A percentile compares a stretch with the other conserved stretches of the same genome.
Conservation (phyloP, 2,329 filamentous ascomycete species). For the Myriosclerotinia duriaeana region DNA sequence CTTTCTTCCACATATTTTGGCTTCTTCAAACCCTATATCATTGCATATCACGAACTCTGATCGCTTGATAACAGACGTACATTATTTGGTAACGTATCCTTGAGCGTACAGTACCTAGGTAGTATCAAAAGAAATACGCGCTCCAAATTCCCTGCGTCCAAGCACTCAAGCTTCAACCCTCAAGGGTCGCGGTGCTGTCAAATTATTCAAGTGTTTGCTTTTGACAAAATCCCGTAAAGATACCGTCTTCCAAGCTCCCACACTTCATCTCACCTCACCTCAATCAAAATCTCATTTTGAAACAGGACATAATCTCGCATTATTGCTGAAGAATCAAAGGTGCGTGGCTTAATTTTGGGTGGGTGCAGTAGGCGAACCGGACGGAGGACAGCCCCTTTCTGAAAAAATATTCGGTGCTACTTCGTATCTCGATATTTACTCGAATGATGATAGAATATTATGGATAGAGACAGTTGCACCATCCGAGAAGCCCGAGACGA, state of each 20-base stretch:
- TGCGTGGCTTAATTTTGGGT: not conserved
- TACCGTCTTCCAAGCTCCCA: too few species aligned
- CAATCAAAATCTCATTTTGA: too few species aligned
- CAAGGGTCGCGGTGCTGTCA: not conserved
- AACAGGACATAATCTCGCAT: not conserved
- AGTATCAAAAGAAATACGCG: not conserved
- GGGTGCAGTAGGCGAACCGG: not conserved
- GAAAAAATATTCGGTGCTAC: not conserved
- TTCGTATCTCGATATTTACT: not conserved
- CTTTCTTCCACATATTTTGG: not conserved
- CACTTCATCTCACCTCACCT: too few species aligned
- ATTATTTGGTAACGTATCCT: not conserved
- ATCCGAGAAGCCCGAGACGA: not conserved
- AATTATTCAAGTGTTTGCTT: conserved; percentile 13
- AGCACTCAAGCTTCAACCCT: not conserved
- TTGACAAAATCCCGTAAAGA: not conserved
- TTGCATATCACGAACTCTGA: not conserved
- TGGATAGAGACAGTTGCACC: not conserved
- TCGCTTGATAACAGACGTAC: not conserved
- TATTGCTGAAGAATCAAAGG: not conserved
- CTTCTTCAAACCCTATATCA: not conserved
- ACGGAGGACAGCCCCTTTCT: not conserved
- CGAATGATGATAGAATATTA: not conserved
- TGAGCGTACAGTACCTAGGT: too few species aligned
- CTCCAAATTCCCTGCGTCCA: not conserved